These are phyloP conservation scores for Hirsutella rhossiliensis DNA, from an alignment of 2,329 filamentous ascomycete genomes.

Conservation along the genomic window DNA sequence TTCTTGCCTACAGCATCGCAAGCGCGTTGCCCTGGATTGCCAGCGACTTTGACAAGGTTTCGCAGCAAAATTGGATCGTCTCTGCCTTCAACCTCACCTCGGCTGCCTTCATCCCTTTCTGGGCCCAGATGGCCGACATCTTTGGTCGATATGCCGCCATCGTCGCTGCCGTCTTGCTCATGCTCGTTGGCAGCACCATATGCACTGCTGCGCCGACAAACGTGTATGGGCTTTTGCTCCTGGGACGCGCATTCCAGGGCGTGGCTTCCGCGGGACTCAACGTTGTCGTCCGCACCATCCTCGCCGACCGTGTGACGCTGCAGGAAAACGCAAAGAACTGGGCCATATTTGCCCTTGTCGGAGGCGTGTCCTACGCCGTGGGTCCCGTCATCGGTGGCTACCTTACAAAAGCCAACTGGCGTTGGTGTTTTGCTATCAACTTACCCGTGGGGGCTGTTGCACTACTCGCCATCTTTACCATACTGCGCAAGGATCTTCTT, in stretches of 20 bases:
- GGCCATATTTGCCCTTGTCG: conserved; percentile 46
- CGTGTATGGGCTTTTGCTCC: conserved; percentile 45
- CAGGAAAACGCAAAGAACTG: conserved; percentile 51
- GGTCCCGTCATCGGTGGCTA: conserved; percentile 52
- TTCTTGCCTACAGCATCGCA: no score
- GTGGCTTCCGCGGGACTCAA: conserved; percentile 46
- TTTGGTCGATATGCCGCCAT: conserved; percentile 50
- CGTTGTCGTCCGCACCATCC: conserved; percentile 36
- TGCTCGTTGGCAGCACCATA: conserved; percentile 48
- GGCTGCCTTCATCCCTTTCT: conserved; percentile 54
- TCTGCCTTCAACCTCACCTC: conserved; percentile 56
- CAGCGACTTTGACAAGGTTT: conserved; percentile 45
- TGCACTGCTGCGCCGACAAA: conserved; percentile 43
- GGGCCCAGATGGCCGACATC: conserved; percentile 52
- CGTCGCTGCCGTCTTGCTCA: conserved; percentile 42
- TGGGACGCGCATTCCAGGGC: conserved; percentile 53
- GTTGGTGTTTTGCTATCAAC: conserved; percentile 56
- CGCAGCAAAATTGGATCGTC: conserved; percentile 56
- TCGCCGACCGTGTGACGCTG: conserved; percentile 51
- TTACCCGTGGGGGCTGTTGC: conserved; percentile 41
- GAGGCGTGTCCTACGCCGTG: conserved; percentile 45
- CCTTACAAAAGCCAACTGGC: conserved; percentile 43
- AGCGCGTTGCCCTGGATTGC: conserved; percentile 38
- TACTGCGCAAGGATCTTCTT: conserved; percentile 47
- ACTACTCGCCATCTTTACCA: conserved; percentile 39